A percentile compares a stretch with the other conserved stretches of the same genome.
phyloP scores from a whole-genome alignment of 1,139 yeast genomes.

The Suhomyces panamericanus region DNA sequence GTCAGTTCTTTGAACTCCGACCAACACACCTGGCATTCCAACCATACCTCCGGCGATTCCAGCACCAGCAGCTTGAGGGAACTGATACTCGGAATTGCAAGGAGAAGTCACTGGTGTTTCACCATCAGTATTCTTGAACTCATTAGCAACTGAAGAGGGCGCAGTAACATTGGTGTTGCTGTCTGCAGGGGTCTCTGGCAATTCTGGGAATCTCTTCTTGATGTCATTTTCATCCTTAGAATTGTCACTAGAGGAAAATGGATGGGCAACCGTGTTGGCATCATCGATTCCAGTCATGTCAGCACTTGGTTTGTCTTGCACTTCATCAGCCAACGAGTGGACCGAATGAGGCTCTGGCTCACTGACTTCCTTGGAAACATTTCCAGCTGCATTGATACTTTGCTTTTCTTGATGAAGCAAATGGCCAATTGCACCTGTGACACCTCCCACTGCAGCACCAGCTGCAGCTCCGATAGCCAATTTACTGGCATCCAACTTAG shows the following conservation, averaged over 20 bases:
- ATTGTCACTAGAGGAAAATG: slow-evolving; percentile 5
- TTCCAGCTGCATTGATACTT: background rate
- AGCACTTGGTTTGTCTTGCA: slow-evolving; percentile 25
- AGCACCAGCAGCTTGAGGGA: slow-evolving; percentile 45
- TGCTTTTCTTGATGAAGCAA: slow-evolving; percentile 5
- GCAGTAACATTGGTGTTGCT: slow-evolving; percentile 31
- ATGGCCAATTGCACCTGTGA: slow-evolving; percentile 20
- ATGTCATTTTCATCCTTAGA: slow-evolving; percentile 6
- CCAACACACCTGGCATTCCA: slow-evolving; percentile 50
- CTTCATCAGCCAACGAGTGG: slow-evolving; percentile 27
- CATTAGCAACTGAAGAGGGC: slow-evolving; percentile 39
- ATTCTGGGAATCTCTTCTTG: slow-evolving; percentile 19
- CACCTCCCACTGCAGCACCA: slow-evolving; percentile 28
- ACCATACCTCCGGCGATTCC: slow-evolving; percentile 43
- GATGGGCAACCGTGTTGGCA: slow-evolving; percentile 15
- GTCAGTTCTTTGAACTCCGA: slow-evolving; percentile 59
- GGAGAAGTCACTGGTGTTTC: slow-evolving; percentile 64
- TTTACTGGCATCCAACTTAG: slow-evolving; percentile 22
- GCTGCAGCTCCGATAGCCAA: slow-evolving; percentile 32
- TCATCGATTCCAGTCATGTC: slow-evolving; percentile 34
- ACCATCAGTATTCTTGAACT: slow-evolving; percentile 30
- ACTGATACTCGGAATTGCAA: slow-evolving; percentile 52
- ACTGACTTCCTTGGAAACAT: background rate
- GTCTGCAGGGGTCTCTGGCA: slow-evolving; percentile 21
- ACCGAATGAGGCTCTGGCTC: slow-evolving; percentile 1